phyloP scores from a whole-genome alignment of 257 asterid genomes.

The Phtheirospermum japonicum region DNA sequence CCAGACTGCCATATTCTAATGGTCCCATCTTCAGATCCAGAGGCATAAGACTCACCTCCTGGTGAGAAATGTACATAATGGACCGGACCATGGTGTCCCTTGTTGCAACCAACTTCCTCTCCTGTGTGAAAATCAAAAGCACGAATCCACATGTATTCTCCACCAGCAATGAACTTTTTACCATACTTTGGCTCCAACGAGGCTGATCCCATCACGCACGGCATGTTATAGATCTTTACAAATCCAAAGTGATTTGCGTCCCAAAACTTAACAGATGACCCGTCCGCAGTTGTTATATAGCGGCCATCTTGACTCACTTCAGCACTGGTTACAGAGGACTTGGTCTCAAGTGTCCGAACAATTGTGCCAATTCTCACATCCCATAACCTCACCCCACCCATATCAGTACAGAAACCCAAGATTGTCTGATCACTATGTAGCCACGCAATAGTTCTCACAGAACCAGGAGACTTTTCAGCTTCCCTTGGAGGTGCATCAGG shows the following conservation, averaged over 20 bases:
- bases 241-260: slow-evolving; percentile 95
- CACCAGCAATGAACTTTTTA: slow-evolving; percentile 86
- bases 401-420: slow-evolving; percentile 83
- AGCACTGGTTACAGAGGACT: slow-evolving; percentile 82
- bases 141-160: slow-evolving; percentile 98
- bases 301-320: slow-evolving; percentile 98
- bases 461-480: slow-evolving; percentile 80
- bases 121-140: slow-evolving; percentile 86
- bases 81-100: slow-evolving; percentile 99
- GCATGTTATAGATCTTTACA: slow-evolving; percentile 82
- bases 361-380: slow-evolving; percentile 89
- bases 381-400: slow-evolving; percentile 96
- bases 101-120: slow-evolving; percentile 88
- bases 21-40: slow-evolving; percentile 98
- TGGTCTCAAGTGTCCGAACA: slow-evolving; percentile 85
- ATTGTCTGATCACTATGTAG: slow-evolving; percentile 90
- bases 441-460: slow-evolving; percentile 86
- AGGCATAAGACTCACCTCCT: slow-evolving; percentile 87
- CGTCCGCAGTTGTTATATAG: slow-evolving; percentile 92
- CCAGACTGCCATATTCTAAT: slow-evolving; percentile 89
- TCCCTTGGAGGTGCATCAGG: slow-evolving; percentile 92
- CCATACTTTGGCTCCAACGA: slow-evolving; percentile 90
- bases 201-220: slow-evolving; percentile 88
- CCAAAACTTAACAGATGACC: slow-evolving; percentile 86
- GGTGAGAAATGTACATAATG: slow-evolving; percentile 96